Evolutionary conservation across 2,329 filamentous ascomycete species (phyloP).

Genomic region (Claviceps arundinis): DNA sequence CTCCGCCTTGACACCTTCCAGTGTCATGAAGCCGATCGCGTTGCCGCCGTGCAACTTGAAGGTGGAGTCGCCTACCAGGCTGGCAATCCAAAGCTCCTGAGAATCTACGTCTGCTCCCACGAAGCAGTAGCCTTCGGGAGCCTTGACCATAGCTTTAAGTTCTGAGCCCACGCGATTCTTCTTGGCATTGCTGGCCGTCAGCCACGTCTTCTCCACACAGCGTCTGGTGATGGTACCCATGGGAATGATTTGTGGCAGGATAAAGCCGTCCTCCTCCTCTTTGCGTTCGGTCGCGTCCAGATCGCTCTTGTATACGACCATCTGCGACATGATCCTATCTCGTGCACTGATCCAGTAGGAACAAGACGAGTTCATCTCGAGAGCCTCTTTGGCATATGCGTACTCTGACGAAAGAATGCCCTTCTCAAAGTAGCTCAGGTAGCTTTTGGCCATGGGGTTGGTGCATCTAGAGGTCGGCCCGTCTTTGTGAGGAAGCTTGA

Average conservation of each 20-base stretch:
- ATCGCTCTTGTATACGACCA: conserved; percentile 78
- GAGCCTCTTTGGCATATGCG: conserved; percentile 78
- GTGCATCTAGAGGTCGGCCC: conserved; percentile 73
- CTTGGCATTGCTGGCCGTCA: conserved; percentile 96
- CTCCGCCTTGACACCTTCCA: conserved; percentile 88
- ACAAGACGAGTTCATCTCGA: conserved; percentile 97
- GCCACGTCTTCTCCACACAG: conserved; percentile 95
- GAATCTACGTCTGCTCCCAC: conserved; percentile 97
- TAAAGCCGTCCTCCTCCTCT: conserved; percentile 48
- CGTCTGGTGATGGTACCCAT: conserved; percentile 96
- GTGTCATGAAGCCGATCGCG: conserved; percentile 96
- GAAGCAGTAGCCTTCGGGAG: conserved; percentile 81
- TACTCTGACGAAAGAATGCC: conserved; percentile 80
- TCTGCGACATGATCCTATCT: conserved; percentile 85
- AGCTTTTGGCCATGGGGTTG: conserved; percentile 83
- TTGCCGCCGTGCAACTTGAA: conserved; percentile 94
- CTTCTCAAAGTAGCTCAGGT: conserved; percentile 81
- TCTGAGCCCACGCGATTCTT: conserved; percentile 92
- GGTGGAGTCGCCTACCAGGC: conserved; percentile 82
- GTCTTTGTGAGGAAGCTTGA: conserved; percentile 94
- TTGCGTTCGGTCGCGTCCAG: conserved; percentile 11
- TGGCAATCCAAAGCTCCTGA: conserved; percentile 96
- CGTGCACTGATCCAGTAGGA: conserved; percentile 98
- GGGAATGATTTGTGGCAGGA: conserved; percentile 87
- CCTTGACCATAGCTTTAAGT: conserved; percentile 90